Conservation (phyloP, 2,329 filamentous ascomycete species). For the Epichloe coenophiala region DNA sequence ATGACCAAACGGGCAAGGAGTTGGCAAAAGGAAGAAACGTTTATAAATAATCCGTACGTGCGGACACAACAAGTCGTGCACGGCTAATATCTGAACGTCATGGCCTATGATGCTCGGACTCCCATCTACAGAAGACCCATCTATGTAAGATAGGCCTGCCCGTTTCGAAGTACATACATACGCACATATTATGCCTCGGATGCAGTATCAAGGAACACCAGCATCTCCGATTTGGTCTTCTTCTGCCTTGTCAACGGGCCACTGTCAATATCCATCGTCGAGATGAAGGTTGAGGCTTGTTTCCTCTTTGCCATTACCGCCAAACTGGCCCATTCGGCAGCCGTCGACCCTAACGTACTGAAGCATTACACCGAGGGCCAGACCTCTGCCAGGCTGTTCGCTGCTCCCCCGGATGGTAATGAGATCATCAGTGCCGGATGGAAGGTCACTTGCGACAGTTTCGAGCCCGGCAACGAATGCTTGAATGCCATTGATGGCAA, state of each 20-base stretch:
- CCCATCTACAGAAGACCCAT: too few relatives aligned
- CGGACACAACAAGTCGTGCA: too few relatives aligned
- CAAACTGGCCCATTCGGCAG: background rate
- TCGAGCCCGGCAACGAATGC: constrained; percentile 15
- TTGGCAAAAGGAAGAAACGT: too few relatives aligned
- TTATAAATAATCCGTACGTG: too few relatives aligned
- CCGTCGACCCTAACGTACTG: background rate
- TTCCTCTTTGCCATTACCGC: background rate
- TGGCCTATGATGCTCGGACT: too few relatives aligned
- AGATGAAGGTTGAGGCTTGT: background rate
- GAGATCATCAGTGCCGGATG: constrained; percentile 9
- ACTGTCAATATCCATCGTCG: background rate
- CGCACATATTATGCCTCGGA: too few relatives aligned
- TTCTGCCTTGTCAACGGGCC: background rate
- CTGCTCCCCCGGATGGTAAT: constrained; percentile 3
- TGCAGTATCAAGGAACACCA: too few relatives aligned
- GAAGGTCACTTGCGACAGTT: constrained; percentile 16
- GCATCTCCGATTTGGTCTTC: background rate
- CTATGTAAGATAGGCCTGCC: too few relatives aligned
- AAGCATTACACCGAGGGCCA: constrained; percentile 1
- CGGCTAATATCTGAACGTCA: too few relatives aligned
- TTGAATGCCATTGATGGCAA: constrained; percentile 16
- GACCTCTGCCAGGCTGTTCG: constrained; percentile 1
- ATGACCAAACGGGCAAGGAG: too few relatives aligned
- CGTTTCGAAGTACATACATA: too few relatives aligned